phyloP scores from a whole-genome alignment of 1,284 basidiomycete genomes.

The Phlebopus sp. region DNA sequence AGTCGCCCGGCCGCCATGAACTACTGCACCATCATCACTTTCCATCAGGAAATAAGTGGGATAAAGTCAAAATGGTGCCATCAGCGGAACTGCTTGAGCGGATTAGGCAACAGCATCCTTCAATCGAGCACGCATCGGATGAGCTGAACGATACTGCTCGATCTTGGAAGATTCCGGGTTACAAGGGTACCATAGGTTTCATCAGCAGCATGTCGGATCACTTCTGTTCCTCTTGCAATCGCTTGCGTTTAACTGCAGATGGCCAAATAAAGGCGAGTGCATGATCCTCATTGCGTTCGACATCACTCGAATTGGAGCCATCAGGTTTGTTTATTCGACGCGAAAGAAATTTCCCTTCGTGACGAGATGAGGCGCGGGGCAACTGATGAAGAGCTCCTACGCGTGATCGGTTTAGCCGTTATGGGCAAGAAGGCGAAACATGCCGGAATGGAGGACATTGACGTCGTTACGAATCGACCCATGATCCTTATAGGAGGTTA shows the following conservation, averaged over 20 bases:
- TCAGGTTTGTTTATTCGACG: conserved; percentile 87
- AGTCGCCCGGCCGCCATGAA: conserved; percentile 12
- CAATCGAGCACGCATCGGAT: conserved; percentile 53
- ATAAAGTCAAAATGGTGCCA: conserved; percentile 76
- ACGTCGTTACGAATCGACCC: conserved; percentile 73
- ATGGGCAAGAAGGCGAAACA: conserved; percentile 81
- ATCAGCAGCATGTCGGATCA: conserved; percentile 93
- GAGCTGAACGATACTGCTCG: conserved; percentile 81
- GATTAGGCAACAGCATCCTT: conserved; percentile 49
- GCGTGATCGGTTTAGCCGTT: conserved; percentile 66
- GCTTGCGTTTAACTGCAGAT: conserved; percentile 82
- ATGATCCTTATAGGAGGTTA: conserved; percentile 92
- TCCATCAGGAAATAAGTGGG: conserved; percentile 78
- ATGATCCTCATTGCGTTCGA: conserved; percentile 8
- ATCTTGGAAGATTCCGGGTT: conserved; percentile 73
- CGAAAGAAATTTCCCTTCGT: conserved; percentile 79
- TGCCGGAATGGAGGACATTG: conserved; percentile 78
- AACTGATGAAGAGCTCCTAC: conserved; percentile 62
- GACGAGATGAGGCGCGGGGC: conserved; percentile 68
- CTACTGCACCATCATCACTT: conserved; percentile 3
- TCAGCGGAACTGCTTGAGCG: conserved; percentile 59
- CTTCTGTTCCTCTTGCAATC: conserved; percentile 84
- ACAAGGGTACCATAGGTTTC: conserved; percentile 77
- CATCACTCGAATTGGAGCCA: background rate
- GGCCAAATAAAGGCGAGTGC: conserved; percentile 79